phyloP scores from a whole-genome alignment of 2,329 filamentous ascomycete species.

The Fusarium mundagurra region DNA sequence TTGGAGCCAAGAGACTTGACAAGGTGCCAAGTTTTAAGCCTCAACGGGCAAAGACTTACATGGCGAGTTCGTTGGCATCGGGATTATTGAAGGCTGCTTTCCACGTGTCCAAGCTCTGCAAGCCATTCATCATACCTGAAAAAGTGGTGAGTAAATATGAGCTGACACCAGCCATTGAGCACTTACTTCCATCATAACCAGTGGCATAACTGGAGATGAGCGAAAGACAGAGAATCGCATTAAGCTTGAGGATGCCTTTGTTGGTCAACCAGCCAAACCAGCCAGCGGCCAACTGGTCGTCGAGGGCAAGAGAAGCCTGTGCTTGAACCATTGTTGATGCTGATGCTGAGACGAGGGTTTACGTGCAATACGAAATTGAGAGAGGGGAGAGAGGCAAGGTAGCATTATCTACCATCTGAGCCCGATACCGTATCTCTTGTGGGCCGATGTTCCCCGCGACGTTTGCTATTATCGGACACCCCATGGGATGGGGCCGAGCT shows the following conservation, averaged over 20 bases:
- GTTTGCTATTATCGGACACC: constrained; percentile 1
- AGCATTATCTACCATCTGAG: constrained; percentile 10
- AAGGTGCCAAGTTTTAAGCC: background rate
- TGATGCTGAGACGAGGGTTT: background rate
- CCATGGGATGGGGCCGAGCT: constrained; percentile 19
- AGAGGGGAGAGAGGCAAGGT: constrained; percentile 14
- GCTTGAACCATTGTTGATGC: constrained; percentile 9
- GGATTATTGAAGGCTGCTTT: constrained; percentile 9
- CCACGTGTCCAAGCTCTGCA: constrained; percentile 15
- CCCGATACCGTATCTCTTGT: constrained; percentile 4
- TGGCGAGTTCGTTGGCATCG: constrained; percentile 4
- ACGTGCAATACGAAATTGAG: background rate
- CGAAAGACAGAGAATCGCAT: constrained; percentile 13
- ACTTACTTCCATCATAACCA: constrained; percentile 13
- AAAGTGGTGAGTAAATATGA: background rate
- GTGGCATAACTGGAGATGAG: constrained; percentile 18
- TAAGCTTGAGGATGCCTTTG: constrained; percentile 16
- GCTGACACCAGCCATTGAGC: fast-evolving
- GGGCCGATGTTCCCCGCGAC: constrained; percentile 23
- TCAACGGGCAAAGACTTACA: background rate
- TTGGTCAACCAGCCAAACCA: constrained; percentile 16
- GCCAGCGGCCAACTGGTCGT: constrained; percentile 14
- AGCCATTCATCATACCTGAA: constrained; percentile 4
- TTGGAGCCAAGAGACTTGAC: background rate
- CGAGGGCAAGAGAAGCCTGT: constrained; percentile 15